phyloP scores from a whole-genome alignment of 441 rosid species.

The Breynia disticha region DNA sequence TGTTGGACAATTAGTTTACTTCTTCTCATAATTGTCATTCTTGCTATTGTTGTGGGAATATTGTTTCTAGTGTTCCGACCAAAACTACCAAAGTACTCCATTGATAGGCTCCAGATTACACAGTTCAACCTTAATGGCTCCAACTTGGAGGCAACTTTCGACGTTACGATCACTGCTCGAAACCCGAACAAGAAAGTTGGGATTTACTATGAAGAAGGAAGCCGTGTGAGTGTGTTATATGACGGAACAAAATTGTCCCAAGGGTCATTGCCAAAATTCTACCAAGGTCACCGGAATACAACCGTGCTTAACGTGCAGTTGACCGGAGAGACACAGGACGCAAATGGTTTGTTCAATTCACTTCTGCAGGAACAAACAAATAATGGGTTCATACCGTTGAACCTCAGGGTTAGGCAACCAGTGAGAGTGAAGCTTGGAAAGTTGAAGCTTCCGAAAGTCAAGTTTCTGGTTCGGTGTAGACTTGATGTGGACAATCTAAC shows the following conservation, averaged over 20 bases:
- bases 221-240: conserved; percentile 53
- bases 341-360: conserved; percentile 23
- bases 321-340: conserved; percentile 51
- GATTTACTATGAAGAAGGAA: conserved; percentile 70
- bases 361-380: conserved; percentile 33
- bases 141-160: conserved; percentile 46
- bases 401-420: conserved; percentile 63
- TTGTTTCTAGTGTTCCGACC: conserved; percentile 73
- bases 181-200: conserved; percentile 81
- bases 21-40: conserved; percentile 33
- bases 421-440: conserved; percentile 75
- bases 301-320: conserved; percentile 49
- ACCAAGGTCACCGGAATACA: conserved; percentile 82
- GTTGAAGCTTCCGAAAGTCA: conserved; percentile 58
- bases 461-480: conserved; percentile 50
- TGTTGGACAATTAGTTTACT: conserved; percentile 57
- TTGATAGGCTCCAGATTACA: conserved; percentile 49
- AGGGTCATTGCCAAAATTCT: conserved; percentile 79
- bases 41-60: conserved; percentile 42
- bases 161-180: conserved; percentile 51
- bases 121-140: conserved; percentile 36
- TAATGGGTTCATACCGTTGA: conserved; percentile 54
- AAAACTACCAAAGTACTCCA: conserved; percentile 61
- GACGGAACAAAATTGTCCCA: conserved; percentile 38
- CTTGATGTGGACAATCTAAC: conserved; percentile 46